Base-by-base conservation (phyloP, 345 rosid genomes). In the Psidium friedrichsthalianum region DNA sequence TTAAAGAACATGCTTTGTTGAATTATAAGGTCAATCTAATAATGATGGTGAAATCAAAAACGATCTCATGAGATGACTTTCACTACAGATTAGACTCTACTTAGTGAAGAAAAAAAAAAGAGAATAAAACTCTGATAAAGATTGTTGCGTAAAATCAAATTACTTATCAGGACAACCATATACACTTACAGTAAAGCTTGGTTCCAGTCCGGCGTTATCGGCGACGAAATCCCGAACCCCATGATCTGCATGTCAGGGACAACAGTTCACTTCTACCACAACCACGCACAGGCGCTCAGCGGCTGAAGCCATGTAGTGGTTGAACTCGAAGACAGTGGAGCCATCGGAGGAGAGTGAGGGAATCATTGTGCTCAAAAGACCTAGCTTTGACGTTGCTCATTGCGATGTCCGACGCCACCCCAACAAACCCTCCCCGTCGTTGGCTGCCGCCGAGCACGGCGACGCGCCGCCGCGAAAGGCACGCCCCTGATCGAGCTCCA, bases 111-210 rank as follows among this genome's bases (percentile, higher is more conserved):
- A 11, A 11, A 51, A 51, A 51, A 51, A 10, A 11, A 11, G 52
- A 51, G 14, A 51, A 14, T 51, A 51, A 51, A 51, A 11, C 52
- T 51, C 52, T 49, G 51, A 51, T 11, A 51, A 51, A 51, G 14
- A 51, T 11, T 51, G 52, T 51, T 51, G 52, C 11, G 11, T 3
- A 51, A 51, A 51, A 51, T 51, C 52, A 51, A 51, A 51, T 3
- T 11, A 51, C 52, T 40, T 22, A 51, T 22, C 58, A 56, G 27
- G 36, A n/a, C 59, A 86, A 36, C 15, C 25, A 58, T 42, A 49
- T 58, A 51, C 15, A 88, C 97, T 93, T 90, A 95, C 97, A 89
- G 49, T 21, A 90, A 90, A 36, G 89, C 83, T 27, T 89, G 95
- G 89, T 83, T 92, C 93, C 93, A 93, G 49, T 91, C 92, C 1